Conservation (phyloP, 805 yeast genomes). For the Komagataella mondaviorum region DNA sequence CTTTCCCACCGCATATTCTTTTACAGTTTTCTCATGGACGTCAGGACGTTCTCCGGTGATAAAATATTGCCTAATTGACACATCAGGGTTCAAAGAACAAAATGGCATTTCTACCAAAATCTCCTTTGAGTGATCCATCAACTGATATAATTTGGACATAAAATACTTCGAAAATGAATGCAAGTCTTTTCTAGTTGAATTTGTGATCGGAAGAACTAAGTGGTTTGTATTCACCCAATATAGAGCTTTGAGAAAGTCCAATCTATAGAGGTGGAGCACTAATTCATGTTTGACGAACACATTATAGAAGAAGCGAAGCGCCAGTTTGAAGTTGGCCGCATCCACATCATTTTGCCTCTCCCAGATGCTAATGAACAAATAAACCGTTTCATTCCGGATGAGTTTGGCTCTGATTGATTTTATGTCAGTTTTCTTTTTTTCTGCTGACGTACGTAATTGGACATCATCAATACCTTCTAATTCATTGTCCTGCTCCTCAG, state of each 20-base stretch:
- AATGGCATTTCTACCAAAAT: constrained; percentile 1
- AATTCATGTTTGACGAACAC: constrained; percentile 51
- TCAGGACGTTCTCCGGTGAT: constrained; percentile 1
- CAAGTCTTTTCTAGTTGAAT: background rate
- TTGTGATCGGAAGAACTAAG: constrained; percentile 30
- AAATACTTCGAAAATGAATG: background rate
- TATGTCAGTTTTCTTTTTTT: background rate
- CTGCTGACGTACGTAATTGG: background rate
- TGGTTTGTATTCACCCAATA: constrained; percentile 6
- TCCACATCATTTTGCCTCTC: constrained; percentile 47
- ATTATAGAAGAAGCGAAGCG: constrained; percentile 59
- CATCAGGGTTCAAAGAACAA: background rate
- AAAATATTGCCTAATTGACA: background rate
- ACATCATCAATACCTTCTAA: background rate
- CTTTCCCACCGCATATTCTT: background rate
- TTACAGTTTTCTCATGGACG: background rate
- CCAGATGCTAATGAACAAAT: constrained; percentile 52
- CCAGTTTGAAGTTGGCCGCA: constrained; percentile 44
- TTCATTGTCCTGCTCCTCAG: constrained; percentile 1
- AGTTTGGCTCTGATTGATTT: constrained; percentile 17
- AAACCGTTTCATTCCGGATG: constrained; percentile 45
- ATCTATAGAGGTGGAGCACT: constrained; percentile 37
- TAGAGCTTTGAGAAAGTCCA: constrained; percentile 47
- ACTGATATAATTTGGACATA: constrained; percentile 1
- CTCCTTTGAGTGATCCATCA: background rate